Evolutionary conservation across 257 asterid genomes (phyloP), one percentile per base, ranked within the genome.

Genomic region (Solanum chilense): DNA sequence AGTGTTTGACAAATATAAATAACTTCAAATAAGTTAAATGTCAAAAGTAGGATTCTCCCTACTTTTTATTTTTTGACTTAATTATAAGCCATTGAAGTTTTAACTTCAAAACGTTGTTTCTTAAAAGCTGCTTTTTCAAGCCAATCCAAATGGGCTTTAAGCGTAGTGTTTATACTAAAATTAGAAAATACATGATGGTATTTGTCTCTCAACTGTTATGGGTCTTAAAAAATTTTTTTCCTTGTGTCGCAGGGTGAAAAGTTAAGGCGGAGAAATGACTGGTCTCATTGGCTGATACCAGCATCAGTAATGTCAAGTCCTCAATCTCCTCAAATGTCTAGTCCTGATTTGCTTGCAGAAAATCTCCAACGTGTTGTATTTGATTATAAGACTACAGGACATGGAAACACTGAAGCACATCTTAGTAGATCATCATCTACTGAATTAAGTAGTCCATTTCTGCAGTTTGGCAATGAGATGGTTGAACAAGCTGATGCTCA

Each of bases 241-340:
- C 75, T 68, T 8, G 39, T 68, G 75, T 33, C 69, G 83, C 88
- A 95, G 98, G 96, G 94, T 37, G 96, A 93, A 78, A 95, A 92
- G 87, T 87, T 95, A 77, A 93, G 98, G 87, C 86, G 93, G 82
- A 92, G 91, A 83, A 88, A 56, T 83, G 96, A 94, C 86, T 95
- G 98, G 98, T 69, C 7, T 68, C 90, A 86, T 84, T 95, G 98
- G 98, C 87, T 95, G 86, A 88, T 95, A 89, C 88, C 96, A 33
- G 74, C 89, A 9, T n/a, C 88, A 21, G 69, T 83, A 69, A 73
- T 69, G 11, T 86, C 93, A 45, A 93, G 93, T 85, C 92, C 94
- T 81, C 94, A 84, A 73, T 47, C 93, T 80, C 23, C 86, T 42
- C 88, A 76, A 60, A 62, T 56, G 47, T 87, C 93, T 39, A 47